Percentiles rank a stretch among this genome's conserved stretches.
These are phyloP conservation scores for Candida palmyrensis DNA, from an alignment of 805 yeast genomes.

Conservation along the genomic window DNA sequence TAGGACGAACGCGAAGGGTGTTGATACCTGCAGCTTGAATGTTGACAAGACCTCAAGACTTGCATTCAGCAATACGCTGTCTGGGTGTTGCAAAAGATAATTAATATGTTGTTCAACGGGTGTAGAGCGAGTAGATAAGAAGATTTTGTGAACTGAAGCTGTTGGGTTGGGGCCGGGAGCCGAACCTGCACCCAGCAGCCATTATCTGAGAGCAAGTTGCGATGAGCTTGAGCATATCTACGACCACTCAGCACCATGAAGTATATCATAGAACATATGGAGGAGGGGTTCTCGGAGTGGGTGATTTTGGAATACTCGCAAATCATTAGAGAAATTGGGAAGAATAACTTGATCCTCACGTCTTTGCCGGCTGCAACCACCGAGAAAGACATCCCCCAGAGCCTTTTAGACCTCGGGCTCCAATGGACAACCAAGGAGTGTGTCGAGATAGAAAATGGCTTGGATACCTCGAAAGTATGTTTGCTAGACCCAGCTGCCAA, in stretches of 20 bases:
- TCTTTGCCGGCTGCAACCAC: slow-evolving; percentile 67
- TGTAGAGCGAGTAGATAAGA: too few species aligned
- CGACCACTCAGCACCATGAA: slow-evolving; percentile 45
- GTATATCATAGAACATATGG: slow-evolving; percentile 96
- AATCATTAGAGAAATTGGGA: slow-evolving; percentile 79
- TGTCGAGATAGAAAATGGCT: slow-evolving; percentile 43
- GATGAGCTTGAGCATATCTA: too few species aligned
- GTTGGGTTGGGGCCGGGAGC: too few species aligned
- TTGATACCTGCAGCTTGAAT: slow-evolving; percentile 29
- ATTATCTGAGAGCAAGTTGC: too few species aligned
- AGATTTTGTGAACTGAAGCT: too few species aligned
- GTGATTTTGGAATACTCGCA: slow-evolving; percentile 81
- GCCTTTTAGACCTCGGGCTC: slow-evolving; percentile 55
- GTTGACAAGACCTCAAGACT: slow-evolving; percentile 36
- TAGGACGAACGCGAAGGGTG: slow-evolving; percentile 27
- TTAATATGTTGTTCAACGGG: too few species aligned
- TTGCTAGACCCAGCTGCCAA: slow-evolving; percentile 86
- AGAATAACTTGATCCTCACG: slow-evolving; percentile 65
- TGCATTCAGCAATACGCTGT: slow-evolving; percentile 28
- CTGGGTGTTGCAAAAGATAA: slow-evolving; percentile 16
- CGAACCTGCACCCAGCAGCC: too few species aligned
- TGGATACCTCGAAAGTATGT: slow-evolving; percentile 55
- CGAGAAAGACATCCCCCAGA: slow-evolving; percentile 57
- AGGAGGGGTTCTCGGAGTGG: slow-evolving; percentile 95
- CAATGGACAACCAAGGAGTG: slow-evolving; percentile 82